Conservation (phyloP, 2,329 filamentous ascomycete genomes). For the Pestalotiopsis sp. region DNA sequence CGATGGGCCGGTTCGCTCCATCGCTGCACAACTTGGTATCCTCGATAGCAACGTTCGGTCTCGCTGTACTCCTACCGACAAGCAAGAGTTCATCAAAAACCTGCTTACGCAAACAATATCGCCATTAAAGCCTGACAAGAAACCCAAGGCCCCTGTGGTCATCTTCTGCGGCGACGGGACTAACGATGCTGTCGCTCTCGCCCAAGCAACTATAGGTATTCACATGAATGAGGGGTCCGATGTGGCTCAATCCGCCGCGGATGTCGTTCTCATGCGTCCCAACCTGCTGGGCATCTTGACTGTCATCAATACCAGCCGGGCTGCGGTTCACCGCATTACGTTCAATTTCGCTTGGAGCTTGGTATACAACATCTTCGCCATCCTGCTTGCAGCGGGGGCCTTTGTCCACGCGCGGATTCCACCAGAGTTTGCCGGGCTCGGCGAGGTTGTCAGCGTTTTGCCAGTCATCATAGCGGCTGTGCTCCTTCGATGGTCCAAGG, state of each 20-base stretch:
- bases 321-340: conserved; percentile 48
- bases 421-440: conserved; percentile 54
- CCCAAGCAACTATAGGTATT: conserved; percentile 69
- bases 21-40: conserved; percentile 36
- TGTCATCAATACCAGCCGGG: conserved; percentile 54
- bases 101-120: conserved; percentile 27
- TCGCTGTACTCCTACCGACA: conserved; percentile 45
- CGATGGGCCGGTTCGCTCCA: conserved; percentile 42
- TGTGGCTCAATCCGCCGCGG: conserved; percentile 65
- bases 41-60: conserved; percentile 36
- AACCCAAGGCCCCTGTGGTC: conserved; percentile 33
- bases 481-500: conserved; percentile 41
- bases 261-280: conserved; percentile 66
- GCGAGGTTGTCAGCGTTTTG: conserved; percentile 72
- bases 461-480: conserved; percentile 65
- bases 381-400: conserved; percentile 66
- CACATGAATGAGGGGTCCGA: conserved; percentile 65
- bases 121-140: background rate
- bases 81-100: conserved; percentile 42
- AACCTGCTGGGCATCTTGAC: conserved; percentile 55
- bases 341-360: conserved; percentile 73
- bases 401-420: conserved; percentile 54
- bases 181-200: conserved; percentile 74
- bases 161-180: conserved; percentile 78
- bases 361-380: conserved; percentile 68